Base-by-base conservation (phyloP, 352 stramenopile genomes). In the Pythium angustatum region DNA sequence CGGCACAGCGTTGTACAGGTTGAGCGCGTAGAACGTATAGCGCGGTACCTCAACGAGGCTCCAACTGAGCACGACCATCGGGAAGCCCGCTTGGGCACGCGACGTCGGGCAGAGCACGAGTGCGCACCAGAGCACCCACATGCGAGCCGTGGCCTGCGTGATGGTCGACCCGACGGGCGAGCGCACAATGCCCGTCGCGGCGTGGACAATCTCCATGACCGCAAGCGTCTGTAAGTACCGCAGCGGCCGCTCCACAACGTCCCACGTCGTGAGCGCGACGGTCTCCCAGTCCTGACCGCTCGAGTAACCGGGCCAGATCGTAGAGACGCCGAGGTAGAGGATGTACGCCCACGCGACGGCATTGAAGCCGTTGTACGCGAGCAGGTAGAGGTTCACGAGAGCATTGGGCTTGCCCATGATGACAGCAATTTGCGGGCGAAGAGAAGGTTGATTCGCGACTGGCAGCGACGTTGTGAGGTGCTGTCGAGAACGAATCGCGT, bases 21-120 rank as follows among this genome's bases (percentile, higher is more conserved):
- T 98, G 54, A 97, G 77, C 15, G 96, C 78, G 75, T 99, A 99
- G 75, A 99, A 99, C 7, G 96, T 78, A 78, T 99, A 99, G 47
- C 97, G 95, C 54, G 94, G 94, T 22, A 99, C 91, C 60, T 97
- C 91, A 22, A 96, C 86, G 61, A 94, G 76, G 6, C 79, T 76
- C 90, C 90, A 97, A 53, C 81, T 91, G 48, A 85, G 50, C 33
- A 96, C 83, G 85, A 97, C 95, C 49, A 96, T 73, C 27, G 83
- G 72, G 57, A 95, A 89, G 40, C 85, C 81, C 48, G 87, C 88
- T 53, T 96, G 85, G 88, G 71, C 58, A 78, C 76, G 66, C 81
- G 79, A 24, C 79, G 82, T 91, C 21, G 79, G 90, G 87, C 91
- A 98, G 24, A 98, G 76, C 58, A 99, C 91, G 57, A 93, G 15